A percentile compares a stretch with the other conserved stretches of the same genome.
phyloP scores from a whole-genome alignment of 1,284 basidiomycete species.

The Moniliophthora roreri region DNA sequence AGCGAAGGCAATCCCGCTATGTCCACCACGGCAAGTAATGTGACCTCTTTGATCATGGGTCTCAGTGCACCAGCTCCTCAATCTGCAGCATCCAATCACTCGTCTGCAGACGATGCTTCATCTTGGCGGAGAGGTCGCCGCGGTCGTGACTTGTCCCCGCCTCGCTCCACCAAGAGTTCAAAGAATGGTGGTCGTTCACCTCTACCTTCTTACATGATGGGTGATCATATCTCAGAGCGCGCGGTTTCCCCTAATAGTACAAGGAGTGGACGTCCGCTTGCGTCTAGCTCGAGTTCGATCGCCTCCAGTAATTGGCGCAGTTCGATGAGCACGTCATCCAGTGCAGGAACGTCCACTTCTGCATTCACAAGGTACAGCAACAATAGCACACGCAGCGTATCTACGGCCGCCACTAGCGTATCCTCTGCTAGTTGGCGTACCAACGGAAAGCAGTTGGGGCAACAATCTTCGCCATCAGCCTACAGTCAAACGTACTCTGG shows the following conservation, averaged over 20 bases:
- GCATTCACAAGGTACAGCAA: slow-evolving; percentile 81
- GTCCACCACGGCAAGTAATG: slow-evolving; percentile 66
- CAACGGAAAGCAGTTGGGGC: slow-evolving; percentile 30
- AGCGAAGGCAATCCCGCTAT: slow-evolving; percentile 29
- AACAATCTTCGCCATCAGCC: slow-evolving; percentile 24
- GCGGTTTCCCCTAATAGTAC: slow-evolving; percentile 55
- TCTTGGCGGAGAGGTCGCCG: slow-evolving; percentile 42
- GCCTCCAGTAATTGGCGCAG: slow-evolving; percentile 73
- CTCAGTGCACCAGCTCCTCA: slow-evolving; percentile 43
- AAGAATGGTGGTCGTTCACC: slow-evolving; percentile 17
- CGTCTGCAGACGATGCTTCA: slow-evolving; percentile 26
- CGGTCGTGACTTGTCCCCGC: slow-evolving; percentile 16
- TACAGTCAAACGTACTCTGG: slow-evolving; percentile 29
- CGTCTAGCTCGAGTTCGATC: slow-evolving; percentile 58
- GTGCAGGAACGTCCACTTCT: slow-evolving; percentile 63
- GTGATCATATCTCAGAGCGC: slow-evolving; percentile 36
- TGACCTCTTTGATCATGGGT: slow-evolving; percentile 69
- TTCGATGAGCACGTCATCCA: slow-evolving; percentile 66
- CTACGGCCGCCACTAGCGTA: slow-evolving; percentile 75
- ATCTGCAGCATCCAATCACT: slow-evolving; percentile 17
- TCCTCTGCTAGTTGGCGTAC: slow-evolving; percentile 70
- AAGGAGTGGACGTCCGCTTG: slow-evolving; percentile 49
- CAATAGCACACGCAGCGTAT: slow-evolving; percentile 66
- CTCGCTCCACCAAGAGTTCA: slow-evolving; percentile 21
- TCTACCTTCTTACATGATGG: slow-evolving; percentile 7